These are phyloP conservation scores for Kalanchoe fedtschenkoi DNA, from an alignment of 164 flowering plant species.

Conservation along the genomic window DNA sequence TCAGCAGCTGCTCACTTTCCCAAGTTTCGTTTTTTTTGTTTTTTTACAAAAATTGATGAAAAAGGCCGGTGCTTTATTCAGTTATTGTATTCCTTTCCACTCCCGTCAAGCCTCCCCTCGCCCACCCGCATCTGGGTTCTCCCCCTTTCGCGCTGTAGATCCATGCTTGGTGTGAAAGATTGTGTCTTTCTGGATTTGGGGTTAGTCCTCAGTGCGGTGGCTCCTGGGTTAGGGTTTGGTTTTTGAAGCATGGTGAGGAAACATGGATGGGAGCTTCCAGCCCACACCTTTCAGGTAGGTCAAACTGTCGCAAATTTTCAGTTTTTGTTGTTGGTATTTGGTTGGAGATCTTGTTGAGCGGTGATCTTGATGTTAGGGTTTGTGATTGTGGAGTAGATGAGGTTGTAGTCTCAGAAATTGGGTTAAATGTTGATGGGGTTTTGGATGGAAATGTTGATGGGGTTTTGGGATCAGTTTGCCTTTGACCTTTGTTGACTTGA, in stretches of 20 bases:
- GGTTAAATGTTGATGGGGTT: background rate
- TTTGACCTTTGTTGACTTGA: background rate
- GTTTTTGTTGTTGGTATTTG: background rate
- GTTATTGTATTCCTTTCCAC: background rate
- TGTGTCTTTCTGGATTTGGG: background rate
- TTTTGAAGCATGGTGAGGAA: constrained; percentile 64
- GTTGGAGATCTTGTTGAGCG: constrained; percentile 1
- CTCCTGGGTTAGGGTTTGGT: background rate
- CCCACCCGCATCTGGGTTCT: background rate
- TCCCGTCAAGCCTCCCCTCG: background rate
- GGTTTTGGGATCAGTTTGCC: background rate
- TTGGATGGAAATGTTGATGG: background rate
- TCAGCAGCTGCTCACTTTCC: background rate
- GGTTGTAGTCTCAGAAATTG: background rate
- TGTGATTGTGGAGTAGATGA: background rate
- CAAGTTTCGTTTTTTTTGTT: background rate
- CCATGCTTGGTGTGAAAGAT: background rate
- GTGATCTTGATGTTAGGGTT: background rate
- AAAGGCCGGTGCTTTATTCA: background rate
- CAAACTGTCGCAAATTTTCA: too few relatives aligned
- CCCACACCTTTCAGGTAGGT: constrained; percentile 78
- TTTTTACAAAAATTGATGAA: background rate
- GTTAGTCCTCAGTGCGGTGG: background rate
- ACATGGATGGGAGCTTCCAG: constrained; percentile 91
- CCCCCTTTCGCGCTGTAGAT: constrained; percentile 1